Evolutionary conservation across 768 basidiomycete species (phyloP).

Genomic region (Naganishia randhawae): DNA sequence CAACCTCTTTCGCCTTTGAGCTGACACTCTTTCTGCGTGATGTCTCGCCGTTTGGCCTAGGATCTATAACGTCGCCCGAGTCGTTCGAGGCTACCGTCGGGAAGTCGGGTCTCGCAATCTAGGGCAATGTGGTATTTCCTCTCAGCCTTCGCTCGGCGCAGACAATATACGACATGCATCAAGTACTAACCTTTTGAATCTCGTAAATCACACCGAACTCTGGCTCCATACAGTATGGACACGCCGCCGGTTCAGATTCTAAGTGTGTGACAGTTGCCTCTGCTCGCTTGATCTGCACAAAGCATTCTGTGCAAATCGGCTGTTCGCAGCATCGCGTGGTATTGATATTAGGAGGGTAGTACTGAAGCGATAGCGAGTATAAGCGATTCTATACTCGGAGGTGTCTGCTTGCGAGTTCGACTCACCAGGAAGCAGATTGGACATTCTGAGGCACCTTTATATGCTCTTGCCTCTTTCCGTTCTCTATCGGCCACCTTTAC

Average conservation of each 20-base stretch:
- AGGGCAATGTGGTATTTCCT: constrained; percentile 14
- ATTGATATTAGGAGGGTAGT: constrained; percentile 96
- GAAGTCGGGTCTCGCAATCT: constrained; percentile 25
- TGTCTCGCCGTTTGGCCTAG: constrained; percentile 37
- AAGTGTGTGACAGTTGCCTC: constrained; percentile 93
- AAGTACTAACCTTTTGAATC: constrained; percentile 66
- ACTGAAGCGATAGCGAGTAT: constrained; percentile 56
- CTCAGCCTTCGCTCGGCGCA: no score
- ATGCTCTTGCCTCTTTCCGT: constrained; percentile 70
- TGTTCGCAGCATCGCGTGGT: constrained; percentile 97
- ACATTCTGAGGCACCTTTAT: constrained; percentile 83
- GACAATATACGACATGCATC: constrained; percentile 2
- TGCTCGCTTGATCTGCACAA: constrained; percentile 94
- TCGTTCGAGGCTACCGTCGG: constrained; percentile 5
- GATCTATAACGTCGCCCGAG: constrained; percentile 23
- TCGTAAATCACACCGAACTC: constrained; percentile 91
- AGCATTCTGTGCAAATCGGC: constrained; percentile 97
- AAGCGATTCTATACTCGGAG: not conserved
- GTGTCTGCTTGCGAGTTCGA: constrained; percentile 32
- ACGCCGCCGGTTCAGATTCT: constrained; percentile 92
- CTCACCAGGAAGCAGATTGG: constrained; percentile 95
- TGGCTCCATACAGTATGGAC: constrained; percentile 95
- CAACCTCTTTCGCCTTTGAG: constrained; percentile 80
- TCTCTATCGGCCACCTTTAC: constrained; percentile 34
- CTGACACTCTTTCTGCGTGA: constrained; percentile 74